phyloP scores from a whole-genome alignment of 108 stramenopile genomes.

The Epipyxis sp. region DNA sequence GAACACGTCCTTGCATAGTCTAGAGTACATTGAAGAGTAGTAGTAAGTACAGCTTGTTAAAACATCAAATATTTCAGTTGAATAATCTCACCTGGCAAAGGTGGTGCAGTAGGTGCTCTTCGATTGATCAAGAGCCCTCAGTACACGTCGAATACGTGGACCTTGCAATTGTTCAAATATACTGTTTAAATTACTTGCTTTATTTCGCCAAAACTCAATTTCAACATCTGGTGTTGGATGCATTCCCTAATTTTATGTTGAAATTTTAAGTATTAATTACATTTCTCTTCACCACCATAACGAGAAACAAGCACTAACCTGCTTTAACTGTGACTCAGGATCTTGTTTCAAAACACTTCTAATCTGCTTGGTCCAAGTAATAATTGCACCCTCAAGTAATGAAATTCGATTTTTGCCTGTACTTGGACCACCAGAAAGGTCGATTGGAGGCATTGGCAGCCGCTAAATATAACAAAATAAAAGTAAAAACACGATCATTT shows the following conservation, averaged over 20 bases:
- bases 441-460: conserved; percentile 75
- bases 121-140: conserved; percentile 67
- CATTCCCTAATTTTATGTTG: not conserved
- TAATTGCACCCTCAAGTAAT: conserved; percentile 76
- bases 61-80: not conserved
- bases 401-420: conserved; percentile 67
- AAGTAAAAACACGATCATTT: no score
- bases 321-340: conserved; percentile 74
- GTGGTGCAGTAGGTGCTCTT: conserved; percentile 78
- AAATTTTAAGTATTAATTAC: no score
- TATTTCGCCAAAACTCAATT: conserved; percentile 78
- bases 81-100: conserved; percentile 70
- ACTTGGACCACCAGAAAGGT: conserved; percentile 32
- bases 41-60: not conserved
- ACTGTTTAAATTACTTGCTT: conserved; percentile 75
- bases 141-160: conserved; percentile 67
- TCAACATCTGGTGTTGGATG: conserved; percentile 82
- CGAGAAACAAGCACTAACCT: conserved; percentile 40
- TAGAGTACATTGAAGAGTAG: not conserved
- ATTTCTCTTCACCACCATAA: no score
- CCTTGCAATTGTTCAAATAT: conserved; percentile 82
- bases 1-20: conserved; percentile 45
- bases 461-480: no score
- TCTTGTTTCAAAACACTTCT: conserved; percentile 81
- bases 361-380: conserved; percentile 89